Percentiles rank a stretch among this genome's conserved stretches.
These are phyloP conservation scores for Capillidium rhysosporum DNA, from an alignment of 371 early-diverging fungal genomes.

Conservation along the genomic window DNA sequence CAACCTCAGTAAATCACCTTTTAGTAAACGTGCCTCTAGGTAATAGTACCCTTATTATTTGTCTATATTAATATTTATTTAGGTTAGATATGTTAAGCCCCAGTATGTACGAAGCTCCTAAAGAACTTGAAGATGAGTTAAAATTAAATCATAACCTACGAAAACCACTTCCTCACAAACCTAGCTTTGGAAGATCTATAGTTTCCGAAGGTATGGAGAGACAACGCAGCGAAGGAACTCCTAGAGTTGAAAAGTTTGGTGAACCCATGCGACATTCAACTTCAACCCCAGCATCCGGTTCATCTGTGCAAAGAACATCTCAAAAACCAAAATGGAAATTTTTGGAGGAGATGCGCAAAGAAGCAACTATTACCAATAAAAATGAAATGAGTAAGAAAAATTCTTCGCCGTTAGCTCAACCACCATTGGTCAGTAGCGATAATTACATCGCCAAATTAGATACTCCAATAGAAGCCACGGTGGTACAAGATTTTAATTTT, in stretches of 20 bases:
- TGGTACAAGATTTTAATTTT: too few species aligned
- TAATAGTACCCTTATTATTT: too few species aligned
- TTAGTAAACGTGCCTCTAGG: too few species aligned
- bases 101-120: too few species aligned
- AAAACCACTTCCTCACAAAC: not conserved
- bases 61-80: too few species aligned
- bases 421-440: not conserved
- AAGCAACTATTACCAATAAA: not conserved
- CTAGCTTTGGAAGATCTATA: not conserved
- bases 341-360: not conserved
- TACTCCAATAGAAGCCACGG: not conserved
- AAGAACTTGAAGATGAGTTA: not conserved
- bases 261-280: not conserved
- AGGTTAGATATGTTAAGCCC: too few species aligned
- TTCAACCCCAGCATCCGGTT: not conserved
- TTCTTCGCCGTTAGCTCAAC: not conserved
- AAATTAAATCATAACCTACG: not conserved
- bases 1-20: too few species aligned
- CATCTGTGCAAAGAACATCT: not conserved
- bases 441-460: not conserved
- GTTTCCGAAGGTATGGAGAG: not conserved
- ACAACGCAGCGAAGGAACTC: not conserved
- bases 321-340: conserved; percentile 1
- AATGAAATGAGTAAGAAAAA: not conserved
- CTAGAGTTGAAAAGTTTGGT: not conserved